These are phyloP conservation scores for Tillandsia leiboldiana DNA, from an alignment of 176 grass and related monocot genomes.

Conservation along the genomic window DNA sequence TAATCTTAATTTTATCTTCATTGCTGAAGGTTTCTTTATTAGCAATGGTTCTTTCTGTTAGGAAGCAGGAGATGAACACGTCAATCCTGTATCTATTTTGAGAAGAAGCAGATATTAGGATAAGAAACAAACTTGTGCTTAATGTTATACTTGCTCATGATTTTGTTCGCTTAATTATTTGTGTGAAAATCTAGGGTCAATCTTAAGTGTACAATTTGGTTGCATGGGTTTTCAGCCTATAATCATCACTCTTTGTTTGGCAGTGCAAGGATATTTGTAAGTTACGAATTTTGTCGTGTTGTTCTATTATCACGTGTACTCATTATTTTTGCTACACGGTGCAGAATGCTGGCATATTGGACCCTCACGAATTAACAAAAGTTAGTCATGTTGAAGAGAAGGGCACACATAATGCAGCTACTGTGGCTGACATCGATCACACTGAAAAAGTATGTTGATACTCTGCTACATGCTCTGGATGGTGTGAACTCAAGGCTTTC, in stretches of 20 bases:
- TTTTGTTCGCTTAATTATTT: too few relatives aligned
- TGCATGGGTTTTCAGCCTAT: too few relatives aligned
- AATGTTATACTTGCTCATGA: too few relatives aligned
- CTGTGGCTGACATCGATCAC: conserved; percentile 59
- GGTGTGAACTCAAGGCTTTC: conserved; percentile 60
- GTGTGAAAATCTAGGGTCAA: too few relatives aligned
- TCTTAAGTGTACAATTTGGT: too few relatives aligned
- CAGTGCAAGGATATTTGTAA: too few relatives aligned
- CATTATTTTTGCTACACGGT: conserved; percentile 7
- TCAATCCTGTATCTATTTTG: neutral
- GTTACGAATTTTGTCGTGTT: neutral
- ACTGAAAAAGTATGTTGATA: conserved; percentile 85
- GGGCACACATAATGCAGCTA: conserved; percentile 27
- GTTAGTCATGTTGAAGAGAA: conserved; percentile 49
- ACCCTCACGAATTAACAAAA: conserved; percentile 41
- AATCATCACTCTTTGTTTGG: too few relatives aligned
- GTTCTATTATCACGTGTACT: neutral
- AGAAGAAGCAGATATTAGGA: neutral
- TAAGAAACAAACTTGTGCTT: too few relatives aligned
- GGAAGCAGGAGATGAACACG: too few relatives aligned
- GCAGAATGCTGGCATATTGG: conserved; percentile 41
- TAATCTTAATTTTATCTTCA: too few relatives aligned
- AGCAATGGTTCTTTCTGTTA: too few relatives aligned
- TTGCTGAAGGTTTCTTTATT: too few relatives aligned
- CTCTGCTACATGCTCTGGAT: conserved; percentile 64